phyloP scores from a whole-genome alignment of 805 yeast species.

The Yarrowia sp. region DNA sequence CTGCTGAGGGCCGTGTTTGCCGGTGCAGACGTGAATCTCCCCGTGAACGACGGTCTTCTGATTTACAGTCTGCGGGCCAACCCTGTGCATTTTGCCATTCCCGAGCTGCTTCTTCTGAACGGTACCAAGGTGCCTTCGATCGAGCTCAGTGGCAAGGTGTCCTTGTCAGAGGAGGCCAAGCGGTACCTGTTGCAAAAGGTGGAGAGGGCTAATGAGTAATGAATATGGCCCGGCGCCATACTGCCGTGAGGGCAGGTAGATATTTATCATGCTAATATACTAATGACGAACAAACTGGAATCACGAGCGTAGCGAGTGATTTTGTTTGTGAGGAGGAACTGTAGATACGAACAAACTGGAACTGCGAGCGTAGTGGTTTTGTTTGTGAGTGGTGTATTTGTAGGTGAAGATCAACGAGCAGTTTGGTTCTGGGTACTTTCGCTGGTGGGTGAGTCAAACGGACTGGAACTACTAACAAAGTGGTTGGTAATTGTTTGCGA shows the following conservation, averaged over 20 bases:
- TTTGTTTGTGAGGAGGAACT: no score
- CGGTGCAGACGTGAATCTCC: slow-evolving; percentile 52
- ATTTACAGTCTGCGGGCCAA: slow-evolving; percentile 48
- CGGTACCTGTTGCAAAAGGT: slow-evolving; percentile 34
- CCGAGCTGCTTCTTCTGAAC: slow-evolving; percentile 52
- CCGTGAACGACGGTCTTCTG: slow-evolving; percentile 43
- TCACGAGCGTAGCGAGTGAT: no score
- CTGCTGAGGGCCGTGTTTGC: slow-evolving; percentile 51
- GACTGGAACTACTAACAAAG: no score
- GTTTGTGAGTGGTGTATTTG: no score
- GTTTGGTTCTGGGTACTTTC: no score
- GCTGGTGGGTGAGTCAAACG: no score
- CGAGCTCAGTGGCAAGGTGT: slow-evolving; percentile 34
- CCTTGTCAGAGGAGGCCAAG: slow-evolving; percentile 25
- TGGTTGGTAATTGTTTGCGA: no score
- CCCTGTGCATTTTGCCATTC: slow-evolving; percentile 49
- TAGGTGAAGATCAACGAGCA: no score
- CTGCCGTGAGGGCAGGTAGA: slow-evolving; percentile 21
- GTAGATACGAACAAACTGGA: no score
- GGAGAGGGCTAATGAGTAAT: slow-evolving; percentile 34
- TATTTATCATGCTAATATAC: slow-evolving; percentile 30
- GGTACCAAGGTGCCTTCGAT: slow-evolving; percentile 48
- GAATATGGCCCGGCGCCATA: neutral
- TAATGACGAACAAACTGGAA: neutral
- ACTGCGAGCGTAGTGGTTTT: no score